phyloP scores from a whole-genome alignment of 176 grass and related monocot genomes.

The Tillandsia leiboldiana region DNA sequence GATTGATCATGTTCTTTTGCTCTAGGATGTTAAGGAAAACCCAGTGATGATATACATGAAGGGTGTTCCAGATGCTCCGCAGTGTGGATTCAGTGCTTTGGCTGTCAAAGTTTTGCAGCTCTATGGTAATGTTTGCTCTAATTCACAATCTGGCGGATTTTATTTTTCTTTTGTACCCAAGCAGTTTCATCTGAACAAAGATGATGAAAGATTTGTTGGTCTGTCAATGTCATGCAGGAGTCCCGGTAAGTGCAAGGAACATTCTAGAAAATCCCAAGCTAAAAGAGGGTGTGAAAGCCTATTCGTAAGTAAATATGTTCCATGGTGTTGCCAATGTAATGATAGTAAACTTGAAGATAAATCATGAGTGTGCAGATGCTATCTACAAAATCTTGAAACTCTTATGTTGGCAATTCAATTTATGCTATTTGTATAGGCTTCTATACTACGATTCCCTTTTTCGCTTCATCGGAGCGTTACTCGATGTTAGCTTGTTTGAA shows the following conservation, averaged over 20 bases:
- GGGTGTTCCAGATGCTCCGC: slow-evolving; percentile 66
- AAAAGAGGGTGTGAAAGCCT: slow-evolving; percentile 83
- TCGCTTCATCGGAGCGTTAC: not conserved
- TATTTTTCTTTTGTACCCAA: not conserved
- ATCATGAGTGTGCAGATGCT: not conserved
- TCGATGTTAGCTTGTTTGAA: not conserved
- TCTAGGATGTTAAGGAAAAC: slow-evolving; percentile 72
- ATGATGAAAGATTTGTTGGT: not conserved
- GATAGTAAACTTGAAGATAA: not conserved
- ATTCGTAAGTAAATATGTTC: slow-evolving; percentile 33
- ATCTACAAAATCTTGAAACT: too few relatives aligned
- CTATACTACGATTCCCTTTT: not conserved
- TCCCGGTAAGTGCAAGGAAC: slow-evolving; percentile 53
- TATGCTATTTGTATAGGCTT: too few relatives aligned
- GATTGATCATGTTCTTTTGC: not conserved
- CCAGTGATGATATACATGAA: slow-evolving; percentile 85
- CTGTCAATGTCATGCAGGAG: slow-evolving; percentile 22
- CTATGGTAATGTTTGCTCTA: slow-evolving; percentile 42
- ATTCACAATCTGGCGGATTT: not conserved
- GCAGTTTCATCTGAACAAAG: too few relatives aligned
- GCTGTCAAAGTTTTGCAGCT: slow-evolving; percentile 82
- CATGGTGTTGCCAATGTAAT: not conserved
- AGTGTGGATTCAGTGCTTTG: slow-evolving; percentile 86
- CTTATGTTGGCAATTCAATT: too few relatives aligned
- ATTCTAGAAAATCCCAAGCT: slow-evolving; percentile 59